Evolutionary conservation across 2,329 filamentous ascomycete genomes (phyloP), one percentile per base, ranked within the genome.

Genomic region (Colletotrichum camelliae): DNA sequence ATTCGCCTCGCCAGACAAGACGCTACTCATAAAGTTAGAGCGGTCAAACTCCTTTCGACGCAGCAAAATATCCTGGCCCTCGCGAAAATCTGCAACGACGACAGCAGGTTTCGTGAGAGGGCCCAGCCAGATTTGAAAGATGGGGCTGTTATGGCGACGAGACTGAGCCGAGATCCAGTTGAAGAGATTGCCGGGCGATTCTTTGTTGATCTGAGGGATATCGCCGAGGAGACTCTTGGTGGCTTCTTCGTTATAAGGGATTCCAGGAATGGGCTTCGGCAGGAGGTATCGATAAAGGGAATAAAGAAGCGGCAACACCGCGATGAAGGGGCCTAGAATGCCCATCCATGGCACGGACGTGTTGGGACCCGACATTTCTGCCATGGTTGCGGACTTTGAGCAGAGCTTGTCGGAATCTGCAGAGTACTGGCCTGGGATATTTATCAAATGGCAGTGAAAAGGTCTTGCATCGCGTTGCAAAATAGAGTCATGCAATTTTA

Each of bases 1-100:
- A 2, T 77, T 77, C 3, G 79, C 58, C 13, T 77, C 64, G 4
- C 77, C 77, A 10, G 43, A 48, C 5, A 39, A n/a, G 21, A 71
- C 31, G 8, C 37, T 33, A 21, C 29, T 13, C 16, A 52, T 35
- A 5, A 82, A 80, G 12, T 77, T 18, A 7, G 81, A 79, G 8
- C 83, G 80, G 35, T 85, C 82, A 69, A 85, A 85, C 37, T 85
- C 83, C 27, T 79, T 81, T 3, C 84, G 80, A 4, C 83, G 80
- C 10, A 82, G 75, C 43, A 81, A 76, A 7, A 86, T 82, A 60
- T 85, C 84, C 21, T 82, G 77, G 2, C 80, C 72, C 39, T 84
- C 82, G 5, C 81, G 80, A 60, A 81, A 83, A 76, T 84, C 82
- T 18, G 82, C 70, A 7, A 86, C 70, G 6, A 85, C 77, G 6